A percentile compares a stretch with the other conserved stretches of the same genome.
These are phyloP conservation scores for Annulohypoxylon truncatum DNA, from an alignment of 2,329 filamentous ascomycete species.

Conservation along the genomic window DNA sequence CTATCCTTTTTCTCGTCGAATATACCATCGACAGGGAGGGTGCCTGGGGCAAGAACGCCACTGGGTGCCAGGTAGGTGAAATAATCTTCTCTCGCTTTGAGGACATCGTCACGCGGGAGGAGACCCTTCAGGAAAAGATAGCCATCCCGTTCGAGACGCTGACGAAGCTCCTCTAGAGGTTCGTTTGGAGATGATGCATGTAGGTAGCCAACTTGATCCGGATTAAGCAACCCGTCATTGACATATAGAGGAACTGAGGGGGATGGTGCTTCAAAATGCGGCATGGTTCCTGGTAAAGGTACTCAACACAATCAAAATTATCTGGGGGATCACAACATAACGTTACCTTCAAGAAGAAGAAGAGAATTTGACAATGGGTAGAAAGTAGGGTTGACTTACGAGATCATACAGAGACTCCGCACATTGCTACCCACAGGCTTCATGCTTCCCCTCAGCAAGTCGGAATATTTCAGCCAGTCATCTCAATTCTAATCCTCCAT, in stretches of 20 bases:
- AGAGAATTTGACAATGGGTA: too few relatives aligned
- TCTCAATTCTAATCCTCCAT: not conserved
- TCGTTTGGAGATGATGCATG: slow-evolving; percentile 49
- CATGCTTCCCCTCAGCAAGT: not conserved
- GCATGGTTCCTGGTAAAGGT: slow-evolving; percentile 16
- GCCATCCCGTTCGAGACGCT: slow-evolving; percentile 53
- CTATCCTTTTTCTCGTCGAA: slow-evolving; percentile 53
- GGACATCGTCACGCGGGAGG: slow-evolving; percentile 56
- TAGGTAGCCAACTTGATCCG: slow-evolving; percentile 49
- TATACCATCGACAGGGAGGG: slow-evolving; percentile 54
- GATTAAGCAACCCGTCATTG: slow-evolving; percentile 38
- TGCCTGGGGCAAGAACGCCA: slow-evolving; percentile 54
- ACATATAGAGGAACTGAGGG: slow-evolving; percentile 30
- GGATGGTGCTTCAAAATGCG: slow-evolving; percentile 19
- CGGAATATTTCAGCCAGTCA: not conserved
- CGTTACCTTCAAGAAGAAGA: not conserved
- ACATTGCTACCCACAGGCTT: not conserved
- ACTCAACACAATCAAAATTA: not conserved
- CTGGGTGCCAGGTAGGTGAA: slow-evolving; percentile 54
- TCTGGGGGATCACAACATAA: not conserved
- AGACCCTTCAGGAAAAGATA: slow-evolving; percentile 58
- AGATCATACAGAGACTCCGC: not conserved
- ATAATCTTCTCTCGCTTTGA: slow-evolving; percentile 55
- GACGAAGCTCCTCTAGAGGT: slow-evolving; percentile 53
- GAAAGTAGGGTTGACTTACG: too few relatives aligned